Percentiles rank a stretch among this genome's conserved stretches.
Evolutionary conservation across 805 yeast species (phyloP).

Genomic region (Debaryomyces maramus): DNA sequence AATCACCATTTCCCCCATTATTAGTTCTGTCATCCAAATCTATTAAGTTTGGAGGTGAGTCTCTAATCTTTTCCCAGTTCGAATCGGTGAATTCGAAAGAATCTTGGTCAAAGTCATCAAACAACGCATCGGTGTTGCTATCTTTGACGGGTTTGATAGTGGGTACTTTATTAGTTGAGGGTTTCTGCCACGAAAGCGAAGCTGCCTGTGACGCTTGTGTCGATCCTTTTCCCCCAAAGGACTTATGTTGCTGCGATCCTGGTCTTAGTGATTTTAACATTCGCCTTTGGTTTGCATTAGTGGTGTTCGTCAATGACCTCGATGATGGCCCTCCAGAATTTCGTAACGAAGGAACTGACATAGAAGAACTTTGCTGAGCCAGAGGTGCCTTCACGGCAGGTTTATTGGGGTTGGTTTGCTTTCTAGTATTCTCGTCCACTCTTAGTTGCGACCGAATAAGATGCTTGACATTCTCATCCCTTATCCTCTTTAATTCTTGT

Average conservation of each 20-base stretch:
- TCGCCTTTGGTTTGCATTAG: conserved; percentile 15
- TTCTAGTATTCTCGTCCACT: conserved; percentile 37
- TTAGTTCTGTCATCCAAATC: conserved; percentile 54
- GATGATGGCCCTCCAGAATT: conserved; percentile 6
- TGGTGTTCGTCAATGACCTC: conserved; percentile 10
- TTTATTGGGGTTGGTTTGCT: conserved; percentile 12
- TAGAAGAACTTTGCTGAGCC: conserved; percentile 8
- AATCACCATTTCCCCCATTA: neutral
- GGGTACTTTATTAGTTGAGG: conserved; percentile 6
- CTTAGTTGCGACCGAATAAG: conserved; percentile 40
- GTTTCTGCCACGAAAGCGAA: conserved; percentile 28
- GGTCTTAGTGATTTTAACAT: conserved; percentile 36
- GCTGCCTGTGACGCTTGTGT: conserved; percentile 33
- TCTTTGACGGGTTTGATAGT: conserved; percentile 5
- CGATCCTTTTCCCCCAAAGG: conserved; percentile 7
- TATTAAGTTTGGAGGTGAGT: conserved; percentile 51
- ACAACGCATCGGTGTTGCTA: conserved; percentile 17
- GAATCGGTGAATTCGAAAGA: conserved; percentile 18
- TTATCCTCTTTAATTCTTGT: conserved; percentile 34
- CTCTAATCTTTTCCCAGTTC: conserved; percentile 29
- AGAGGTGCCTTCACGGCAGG: conserved; percentile 1
- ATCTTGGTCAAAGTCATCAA: conserved; percentile 43
- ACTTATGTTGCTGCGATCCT: conserved; percentile 2
- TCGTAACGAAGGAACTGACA: conserved; percentile 31
- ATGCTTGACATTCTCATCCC: conserved; percentile 46